Evolutionary conservation across 192 early-diverging fungal genomes (phyloP).

Genomic region (Coemansia sp.): DNA sequence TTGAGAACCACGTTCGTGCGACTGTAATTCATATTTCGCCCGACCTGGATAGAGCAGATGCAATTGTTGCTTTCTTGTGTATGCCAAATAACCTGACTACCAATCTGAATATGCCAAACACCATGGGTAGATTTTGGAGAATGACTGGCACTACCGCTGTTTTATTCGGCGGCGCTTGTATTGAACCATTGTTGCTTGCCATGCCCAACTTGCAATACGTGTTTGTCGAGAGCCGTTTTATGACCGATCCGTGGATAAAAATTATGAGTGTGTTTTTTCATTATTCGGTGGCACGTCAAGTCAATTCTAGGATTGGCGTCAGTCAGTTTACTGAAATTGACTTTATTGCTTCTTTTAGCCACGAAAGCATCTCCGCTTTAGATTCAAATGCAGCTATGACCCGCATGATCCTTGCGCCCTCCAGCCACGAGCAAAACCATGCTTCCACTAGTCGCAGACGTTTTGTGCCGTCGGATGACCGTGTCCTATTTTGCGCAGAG

Average conservation of each 20-base stretch:
- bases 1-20: neutral
- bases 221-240: neutral
- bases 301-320: neutral
- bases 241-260: neutral
- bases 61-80: neutral
- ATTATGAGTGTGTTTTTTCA: neutral
- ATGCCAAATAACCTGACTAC: neutral
- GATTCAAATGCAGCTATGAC: too few species aligned
- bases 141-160: neutral
- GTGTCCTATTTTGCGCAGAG: too few species aligned
- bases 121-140: neutral
- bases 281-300: neutral
- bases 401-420: too few species aligned
- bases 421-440: too few species aligned
- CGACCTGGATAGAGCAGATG: neutral
- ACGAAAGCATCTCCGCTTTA: too few species aligned
- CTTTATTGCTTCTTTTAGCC: too few species aligned
- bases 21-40: neutral
- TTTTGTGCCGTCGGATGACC: too few species aligned
- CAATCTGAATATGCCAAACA: neutral
- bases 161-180: neutral
- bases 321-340: too few species aligned
- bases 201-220: neutral
- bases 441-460: too few species aligned
- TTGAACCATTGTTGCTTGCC: neutral